phyloP scores from a whole-genome alignment of 768 basidiomycete genomes.

The Tephrocybe sp. region DNA sequence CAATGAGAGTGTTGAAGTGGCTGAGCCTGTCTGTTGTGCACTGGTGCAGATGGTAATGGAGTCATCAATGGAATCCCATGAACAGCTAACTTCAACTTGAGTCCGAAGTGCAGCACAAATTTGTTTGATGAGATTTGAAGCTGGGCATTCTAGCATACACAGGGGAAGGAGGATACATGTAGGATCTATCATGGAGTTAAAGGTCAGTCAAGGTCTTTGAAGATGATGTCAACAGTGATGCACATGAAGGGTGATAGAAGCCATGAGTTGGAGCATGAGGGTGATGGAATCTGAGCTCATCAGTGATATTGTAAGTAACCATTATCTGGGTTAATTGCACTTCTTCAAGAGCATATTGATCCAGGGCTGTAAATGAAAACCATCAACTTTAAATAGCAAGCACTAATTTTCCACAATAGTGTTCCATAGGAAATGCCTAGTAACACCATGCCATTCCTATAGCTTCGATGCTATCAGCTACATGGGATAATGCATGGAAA shows the following conservation, averaged over 20 bases:
- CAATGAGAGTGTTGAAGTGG: slow-evolving; percentile 17
- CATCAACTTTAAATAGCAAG: slow-evolving; percentile 27
- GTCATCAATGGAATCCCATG: not conserved
- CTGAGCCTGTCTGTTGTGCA: not conserved
- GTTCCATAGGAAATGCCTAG: slow-evolving; percentile 42
- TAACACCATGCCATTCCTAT: slow-evolving; percentile 37
- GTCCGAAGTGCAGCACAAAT: slow-evolving; percentile 13
- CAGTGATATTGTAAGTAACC: slow-evolving; percentile 10
- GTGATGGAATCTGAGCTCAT: slow-evolving; percentile 3
- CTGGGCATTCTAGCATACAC: not conserved
- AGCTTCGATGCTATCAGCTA: slow-evolving; percentile 29
- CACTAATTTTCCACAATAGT: slow-evolving; percentile 29
- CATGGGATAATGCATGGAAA: slow-evolving; percentile 33
- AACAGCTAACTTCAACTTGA: not conserved
- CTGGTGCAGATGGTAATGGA: not conserved
- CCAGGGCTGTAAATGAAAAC: slow-evolving; percentile 18
- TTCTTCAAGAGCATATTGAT: slow-evolving; percentile 9
- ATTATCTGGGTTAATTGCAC: slow-evolving; percentile 21
- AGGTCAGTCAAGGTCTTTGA: too few relatives aligned
- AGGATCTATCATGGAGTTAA: too few relatives aligned
- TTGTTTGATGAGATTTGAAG: slow-evolving; percentile 13
- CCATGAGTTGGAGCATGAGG: not conserved
- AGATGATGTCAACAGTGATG: not conserved
- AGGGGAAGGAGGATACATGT: slow-evolving; percentile 28
- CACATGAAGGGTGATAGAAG: slow-evolving; percentile 2